Evolutionary conservation across 2,329 filamentous ascomycete genomes (phyloP).

Genomic region (Colletotrichum cordylinicola): DNA sequence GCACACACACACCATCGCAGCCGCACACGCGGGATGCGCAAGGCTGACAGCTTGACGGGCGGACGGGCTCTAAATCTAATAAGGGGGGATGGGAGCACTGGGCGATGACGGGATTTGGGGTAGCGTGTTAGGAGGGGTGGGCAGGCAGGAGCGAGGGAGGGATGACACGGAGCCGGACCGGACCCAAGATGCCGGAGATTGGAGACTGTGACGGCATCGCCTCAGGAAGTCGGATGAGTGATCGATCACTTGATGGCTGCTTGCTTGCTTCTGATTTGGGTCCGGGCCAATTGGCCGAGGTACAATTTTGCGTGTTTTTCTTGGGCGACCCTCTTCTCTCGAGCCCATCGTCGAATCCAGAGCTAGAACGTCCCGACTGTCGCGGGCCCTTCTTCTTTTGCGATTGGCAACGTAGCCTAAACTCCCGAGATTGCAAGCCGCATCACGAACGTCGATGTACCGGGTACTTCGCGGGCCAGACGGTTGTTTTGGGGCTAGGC

Average conservation of each 20-base stretch:
- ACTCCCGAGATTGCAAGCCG: slow-evolving; percentile 20
- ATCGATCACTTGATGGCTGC: not conserved
- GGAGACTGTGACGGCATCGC: slow-evolving; percentile 13
- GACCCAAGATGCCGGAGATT: slow-evolving; percentile 14
- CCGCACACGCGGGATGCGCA: not conserved
- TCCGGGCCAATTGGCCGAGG: slow-evolving; percentile 18
- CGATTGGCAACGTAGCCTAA: slow-evolving; percentile 21
- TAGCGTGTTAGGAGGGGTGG: not conserved
- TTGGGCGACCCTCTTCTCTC: slow-evolving; percentile 3
- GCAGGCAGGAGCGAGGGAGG: not conserved
- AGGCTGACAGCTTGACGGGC: not conserved
- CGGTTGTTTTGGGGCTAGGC: slow-evolving; percentile 19
- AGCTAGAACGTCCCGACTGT: not conserved
- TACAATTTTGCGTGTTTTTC: not conserved
- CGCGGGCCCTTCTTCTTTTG: not conserved
- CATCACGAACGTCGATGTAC: slow-evolving; percentile 11
- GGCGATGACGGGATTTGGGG: not conserved
- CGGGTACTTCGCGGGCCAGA: slow-evolving; percentile 11
- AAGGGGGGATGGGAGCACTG: not conserved
- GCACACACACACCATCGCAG: not conserved
- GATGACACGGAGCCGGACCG: slow-evolving; percentile 13
- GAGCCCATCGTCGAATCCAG: not conserved
- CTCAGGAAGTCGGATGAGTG: not conserved
- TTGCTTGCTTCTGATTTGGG: not conserved
- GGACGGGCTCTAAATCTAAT: not conserved